Conservation (phyloP, 1,139 yeast genomes). For the Lodderomyces jiufengensis region DNA sequence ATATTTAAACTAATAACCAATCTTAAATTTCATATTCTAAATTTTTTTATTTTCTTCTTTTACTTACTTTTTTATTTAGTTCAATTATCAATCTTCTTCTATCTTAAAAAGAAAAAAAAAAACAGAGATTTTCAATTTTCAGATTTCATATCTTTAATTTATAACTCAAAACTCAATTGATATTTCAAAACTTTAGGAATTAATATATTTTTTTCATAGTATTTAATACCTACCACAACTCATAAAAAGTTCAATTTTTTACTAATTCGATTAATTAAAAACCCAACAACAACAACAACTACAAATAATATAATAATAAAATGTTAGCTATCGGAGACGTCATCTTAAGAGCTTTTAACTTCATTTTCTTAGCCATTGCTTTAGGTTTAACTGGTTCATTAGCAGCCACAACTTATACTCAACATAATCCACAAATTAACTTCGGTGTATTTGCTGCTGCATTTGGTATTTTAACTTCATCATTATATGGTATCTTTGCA, state of each 20-base stretch:
- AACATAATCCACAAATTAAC: slow-evolving; percentile 77
- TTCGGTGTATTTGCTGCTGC: slow-evolving; percentile 84
- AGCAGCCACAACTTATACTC: slow-evolving; percentile 59
- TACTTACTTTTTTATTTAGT: slow-evolving; percentile 2
- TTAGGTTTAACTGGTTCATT: slow-evolving; percentile 85
- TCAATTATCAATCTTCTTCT: too few species aligned
- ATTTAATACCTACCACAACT: too few species aligned
- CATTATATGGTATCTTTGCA: slow-evolving; percentile 76
- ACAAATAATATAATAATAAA: slow-evolving; percentile 9
- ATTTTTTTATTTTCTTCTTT: background rate
- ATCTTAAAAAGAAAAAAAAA: too few species aligned
- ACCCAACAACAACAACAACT: background rate
- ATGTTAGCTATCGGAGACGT: slow-evolving; percentile 73
- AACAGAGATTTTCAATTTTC: too few species aligned
- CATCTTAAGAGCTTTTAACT: slow-evolving; percentile 68
- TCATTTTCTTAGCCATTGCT: slow-evolving; percentile 68
- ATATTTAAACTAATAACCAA: too few species aligned
- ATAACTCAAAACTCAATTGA: too few species aligned
- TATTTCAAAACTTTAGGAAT: too few species aligned
- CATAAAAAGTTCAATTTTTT: too few species aligned
- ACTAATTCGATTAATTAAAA: too few species aligned
- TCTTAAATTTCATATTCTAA: too few species aligned
- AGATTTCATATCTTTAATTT: too few species aligned
- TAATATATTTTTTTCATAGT: too few species aligned
- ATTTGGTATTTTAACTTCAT: slow-evolving; percentile 76